A percentile compares a stretch with the other conserved stretches of the same genome.
These are phyloP conservation scores for Kodamaea leandrae DNA, from an alignment of 805 yeast species.

Conservation along the genomic window DNA sequence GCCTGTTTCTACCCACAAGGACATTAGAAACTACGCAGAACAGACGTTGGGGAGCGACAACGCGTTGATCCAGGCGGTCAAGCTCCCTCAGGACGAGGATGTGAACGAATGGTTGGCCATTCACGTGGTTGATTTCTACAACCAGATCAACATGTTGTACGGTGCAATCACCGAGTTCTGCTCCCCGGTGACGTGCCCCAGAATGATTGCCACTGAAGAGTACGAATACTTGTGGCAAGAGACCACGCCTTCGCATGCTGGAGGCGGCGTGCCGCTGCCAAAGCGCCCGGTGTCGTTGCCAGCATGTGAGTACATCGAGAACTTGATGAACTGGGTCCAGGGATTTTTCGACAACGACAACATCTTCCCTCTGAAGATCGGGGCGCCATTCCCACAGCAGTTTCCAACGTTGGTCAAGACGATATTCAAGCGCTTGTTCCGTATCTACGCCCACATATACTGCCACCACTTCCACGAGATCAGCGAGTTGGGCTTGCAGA, in stretches of 20 bases:
- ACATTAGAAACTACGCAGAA: slow-evolving; percentile 85
- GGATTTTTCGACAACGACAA: slow-evolving; percentile 86
- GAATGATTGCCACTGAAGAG: slow-evolving; percentile 97
- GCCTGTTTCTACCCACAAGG: slow-evolving; percentile 56
- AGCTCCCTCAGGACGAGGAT: slow-evolving; percentile 90
- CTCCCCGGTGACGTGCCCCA: slow-evolving; percentile 90
- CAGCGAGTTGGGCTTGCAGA: slow-evolving; percentile 85
- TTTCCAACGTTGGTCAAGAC: slow-evolving; percentile 78
- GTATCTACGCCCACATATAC: slow-evolving; percentile 95
- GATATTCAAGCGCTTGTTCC: slow-evolving; percentile 83
- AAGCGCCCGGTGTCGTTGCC: slow-evolving; percentile 81
- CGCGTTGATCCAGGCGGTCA: slow-evolving; percentile 88
- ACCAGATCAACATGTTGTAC: slow-evolving; percentile 93
- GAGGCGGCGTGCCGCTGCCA: slow-evolving; percentile 38
- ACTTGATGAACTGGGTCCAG: slow-evolving; percentile 93
- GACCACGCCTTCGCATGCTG: slow-evolving; percentile 30
- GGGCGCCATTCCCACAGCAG: slow-evolving; percentile 87
- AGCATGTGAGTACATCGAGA: slow-evolving; percentile 94
- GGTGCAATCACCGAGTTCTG: slow-evolving; percentile 96
- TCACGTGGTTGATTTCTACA: slow-evolving; percentile 95
- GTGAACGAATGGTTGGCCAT: slow-evolving; percentile 94
- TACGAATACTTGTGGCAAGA: slow-evolving; percentile 98
- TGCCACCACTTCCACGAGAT: slow-evolving; percentile 98
- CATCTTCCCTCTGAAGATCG: slow-evolving; percentile 84
- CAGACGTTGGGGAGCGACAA: slow-evolving; percentile 93